Conservation (phyloP, 2,329 filamentous ascomycete species). For the Aspergillus quadrilineatus region DNA sequence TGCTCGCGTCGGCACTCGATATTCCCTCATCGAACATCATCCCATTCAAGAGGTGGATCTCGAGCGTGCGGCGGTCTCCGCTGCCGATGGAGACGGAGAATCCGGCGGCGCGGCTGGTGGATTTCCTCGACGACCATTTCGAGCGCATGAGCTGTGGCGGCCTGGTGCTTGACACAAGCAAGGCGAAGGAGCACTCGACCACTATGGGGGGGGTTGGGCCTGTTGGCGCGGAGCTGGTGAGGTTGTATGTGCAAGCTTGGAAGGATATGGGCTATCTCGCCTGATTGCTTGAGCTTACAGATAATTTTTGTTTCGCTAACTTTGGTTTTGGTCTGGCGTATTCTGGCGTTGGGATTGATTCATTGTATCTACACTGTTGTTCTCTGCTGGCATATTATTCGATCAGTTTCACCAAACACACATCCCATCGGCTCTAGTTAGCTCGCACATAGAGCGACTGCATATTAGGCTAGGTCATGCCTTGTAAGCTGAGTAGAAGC, state of each 20-base stretch:
- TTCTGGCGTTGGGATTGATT: too few relatives aligned
- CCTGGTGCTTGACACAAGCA: conserved; percentile 40
- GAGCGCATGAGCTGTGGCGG: conserved; percentile 49
- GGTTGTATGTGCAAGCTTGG: conserved; percentile 5
- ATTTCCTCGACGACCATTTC: conserved; percentile 33
- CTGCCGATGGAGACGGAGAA: conserved; percentile 26
- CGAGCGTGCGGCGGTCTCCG: conserved; percentile 30
- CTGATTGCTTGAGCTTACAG: neutral
- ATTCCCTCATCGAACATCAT: conserved; percentile 34
- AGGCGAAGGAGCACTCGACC: conserved; percentile 37
- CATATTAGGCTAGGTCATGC: too few relatives aligned
- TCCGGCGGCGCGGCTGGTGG: conserved; percentile 29
- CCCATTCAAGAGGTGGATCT: conserved; percentile 43
- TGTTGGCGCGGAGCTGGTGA: conserved; percentile 1
- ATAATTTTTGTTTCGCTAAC: too few relatives aligned
- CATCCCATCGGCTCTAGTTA: too few relatives aligned
- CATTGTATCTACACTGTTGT: too few relatives aligned
- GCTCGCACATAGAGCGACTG: too few relatives aligned
- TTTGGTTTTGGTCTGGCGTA: too few relatives aligned
- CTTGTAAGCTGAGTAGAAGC: too few relatives aligned
- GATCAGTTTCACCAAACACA: too few relatives aligned
- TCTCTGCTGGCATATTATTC: too few relatives aligned
- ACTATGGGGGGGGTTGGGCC: neutral
- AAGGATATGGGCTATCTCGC: conserved; percentile 22
- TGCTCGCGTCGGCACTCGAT: conserved; percentile 35